Conservation (phyloP, 2,329 filamentous ascomycete species). For the Pseudogymnoascus sp. region DNA sequence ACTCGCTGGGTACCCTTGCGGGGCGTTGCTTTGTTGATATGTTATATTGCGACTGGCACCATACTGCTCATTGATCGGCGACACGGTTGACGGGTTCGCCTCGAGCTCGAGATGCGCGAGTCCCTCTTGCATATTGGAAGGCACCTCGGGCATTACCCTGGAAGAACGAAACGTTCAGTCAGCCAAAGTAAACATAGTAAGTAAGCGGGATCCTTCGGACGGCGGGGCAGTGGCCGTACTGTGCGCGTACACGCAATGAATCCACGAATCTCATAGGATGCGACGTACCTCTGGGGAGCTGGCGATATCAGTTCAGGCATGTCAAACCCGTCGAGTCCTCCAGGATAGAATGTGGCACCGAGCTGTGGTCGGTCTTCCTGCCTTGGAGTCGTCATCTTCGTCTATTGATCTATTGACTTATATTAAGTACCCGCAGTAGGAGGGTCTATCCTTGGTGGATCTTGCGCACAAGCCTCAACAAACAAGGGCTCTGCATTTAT, state of each 20-base stretch:
- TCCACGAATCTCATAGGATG: background rate
- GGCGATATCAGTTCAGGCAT: slow-evolving; percentile 61
- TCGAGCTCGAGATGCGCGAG: slow-evolving; percentile 84
- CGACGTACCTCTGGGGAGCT: slow-evolving; percentile 56
- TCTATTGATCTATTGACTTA: slow-evolving; percentile 4
- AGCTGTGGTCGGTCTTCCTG: slow-evolving; percentile 26
- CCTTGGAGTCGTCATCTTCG: slow-evolving; percentile 5
- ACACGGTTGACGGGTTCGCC: slow-evolving; percentile 38
- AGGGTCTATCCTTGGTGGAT: background rate
- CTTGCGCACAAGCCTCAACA: slow-evolving; percentile 4
- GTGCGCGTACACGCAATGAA: background rate
- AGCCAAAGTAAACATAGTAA: slow-evolving; percentile 16
- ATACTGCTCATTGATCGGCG: slow-evolving; percentile 19
- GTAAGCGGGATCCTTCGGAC: background rate
- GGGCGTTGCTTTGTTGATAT: slow-evolving; percentile 13
- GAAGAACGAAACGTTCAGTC: slow-evolving; percentile 18
- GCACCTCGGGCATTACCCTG: slow-evolving; percentile 91
- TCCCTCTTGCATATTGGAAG: slow-evolving; percentile 92
- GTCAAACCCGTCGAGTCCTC: slow-evolving; percentile 58
- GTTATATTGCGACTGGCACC: background rate
- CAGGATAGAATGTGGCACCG: slow-evolving; percentile 59
- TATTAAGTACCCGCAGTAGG: background rate
- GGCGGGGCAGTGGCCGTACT: background rate
- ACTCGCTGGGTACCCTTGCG: slow-evolving; percentile 22
- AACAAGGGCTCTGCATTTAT: background rate